Base-by-base conservation (phyloP, 2,329 filamentous ascomycete species). In the Colletotrichum paranaense region DNA sequence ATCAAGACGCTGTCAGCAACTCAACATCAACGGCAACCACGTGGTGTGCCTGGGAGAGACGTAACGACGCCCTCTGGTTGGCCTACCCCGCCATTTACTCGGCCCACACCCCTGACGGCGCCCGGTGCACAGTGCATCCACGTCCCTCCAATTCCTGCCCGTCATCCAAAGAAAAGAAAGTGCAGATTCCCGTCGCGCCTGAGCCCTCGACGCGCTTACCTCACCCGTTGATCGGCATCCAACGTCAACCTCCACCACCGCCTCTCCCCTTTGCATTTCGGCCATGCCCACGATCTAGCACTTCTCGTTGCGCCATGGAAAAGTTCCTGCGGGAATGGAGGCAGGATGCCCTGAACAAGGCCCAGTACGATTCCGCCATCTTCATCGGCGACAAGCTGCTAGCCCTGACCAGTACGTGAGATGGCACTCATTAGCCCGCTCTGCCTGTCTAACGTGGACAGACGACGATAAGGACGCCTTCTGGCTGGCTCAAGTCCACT, bases 401-500 rank as follows among this genome's bases (percentile, higher is more conserved):
- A 71, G 97, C 97, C 71, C 87, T 99, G 80, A 98, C 96, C 49
- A 94, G 96, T 98, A 84, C 77, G 91, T 83, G 52, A 49, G 11
- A 2, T 12, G n/a, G 28, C 28, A 14, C 28, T 6, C 2, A 22
- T 24, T 2, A 35, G n/a, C 35, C 60, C 67, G 49, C 59, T 9
- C 12, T 46, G 11, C 49, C 28, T 53, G 55, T 46, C 14, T 66
- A 32, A 68, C 59, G 67, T 59, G 8, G 16, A 30, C 76, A 98
- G 97, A 95, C 80, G 94, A 96, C 81, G 95, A 98, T 79, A 92
- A 94, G 76, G 97, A 99, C 82, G 96, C 95, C 53, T 98, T 98
- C 81, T 98, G 95, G 93, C 92, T 99, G 56, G 97, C 97, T n/a
- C 96, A 98, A 84, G 95, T 98, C 49, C 96, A 99, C 84, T 99